Percentiles rank a stretch among this genome's conserved stretches.
These are phyloP conservation scores for Termitomyces sp. DNA, from an alignment of 768 basidiomycete species.

Conservation along the genomic window DNA sequence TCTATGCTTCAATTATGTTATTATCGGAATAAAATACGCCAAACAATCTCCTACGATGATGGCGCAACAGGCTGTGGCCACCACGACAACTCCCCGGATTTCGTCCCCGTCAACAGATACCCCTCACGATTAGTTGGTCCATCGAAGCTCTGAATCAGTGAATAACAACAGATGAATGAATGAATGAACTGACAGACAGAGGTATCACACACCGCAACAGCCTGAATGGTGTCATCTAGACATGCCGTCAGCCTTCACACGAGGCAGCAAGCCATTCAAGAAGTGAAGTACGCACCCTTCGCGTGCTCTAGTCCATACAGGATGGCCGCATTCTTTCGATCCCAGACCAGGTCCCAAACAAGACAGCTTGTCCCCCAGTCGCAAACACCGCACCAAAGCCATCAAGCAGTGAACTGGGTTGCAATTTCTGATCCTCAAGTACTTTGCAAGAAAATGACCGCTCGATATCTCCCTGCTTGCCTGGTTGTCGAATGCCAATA, in stretches of 20 bases:
- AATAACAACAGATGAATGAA: constrained; percentile 35
- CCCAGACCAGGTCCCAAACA: constrained; percentile 64
- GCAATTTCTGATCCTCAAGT: constrained; percentile 19
- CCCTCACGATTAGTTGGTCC: too few species aligned
- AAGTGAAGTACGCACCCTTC: too few species aligned
- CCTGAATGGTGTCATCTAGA: constrained; percentile 36
- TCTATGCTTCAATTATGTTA: too few species aligned
- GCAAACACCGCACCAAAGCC: too few species aligned
- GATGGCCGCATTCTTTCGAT: constrained; percentile 44
- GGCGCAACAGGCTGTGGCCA: constrained; percentile 44
- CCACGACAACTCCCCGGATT: constrained; percentile 51
- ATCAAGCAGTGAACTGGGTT: constrained; percentile 9
- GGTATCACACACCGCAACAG: constrained; percentile 32
- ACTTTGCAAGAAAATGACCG: constrained; percentile 45
- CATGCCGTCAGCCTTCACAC: too few species aligned
- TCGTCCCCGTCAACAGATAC: too few species aligned
- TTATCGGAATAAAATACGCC: too few species aligned
- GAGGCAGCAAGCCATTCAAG: too few species aligned
- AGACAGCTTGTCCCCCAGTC: constrained; percentile 42
- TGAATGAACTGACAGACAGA: background rate
- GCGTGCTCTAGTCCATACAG: constrained; percentile 58
- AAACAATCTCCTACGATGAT: constrained; percentile 10
- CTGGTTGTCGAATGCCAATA: constrained; percentile 42
- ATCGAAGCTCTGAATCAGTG: too few species aligned
- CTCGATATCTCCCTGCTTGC: constrained; percentile 47